Evolutionary conservation across 768 basidiomycete genomes (phyloP).

Genomic region (Melanogaster broomeanus): DNA sequence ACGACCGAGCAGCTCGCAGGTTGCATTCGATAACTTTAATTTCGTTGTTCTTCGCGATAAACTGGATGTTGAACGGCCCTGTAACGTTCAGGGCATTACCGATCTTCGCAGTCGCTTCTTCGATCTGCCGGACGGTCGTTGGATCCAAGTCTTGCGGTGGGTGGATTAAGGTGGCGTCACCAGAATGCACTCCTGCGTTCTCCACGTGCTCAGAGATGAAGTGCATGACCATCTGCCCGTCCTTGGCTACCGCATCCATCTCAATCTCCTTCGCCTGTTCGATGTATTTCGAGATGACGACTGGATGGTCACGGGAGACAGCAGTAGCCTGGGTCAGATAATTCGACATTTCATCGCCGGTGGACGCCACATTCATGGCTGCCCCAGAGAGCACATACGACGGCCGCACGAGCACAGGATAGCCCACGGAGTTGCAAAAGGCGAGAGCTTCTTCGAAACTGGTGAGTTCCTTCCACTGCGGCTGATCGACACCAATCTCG

Average conservation of each 20-base stretch:
- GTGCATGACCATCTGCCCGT: slow-evolving; percentile 99
- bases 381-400: slow-evolving; percentile 99
- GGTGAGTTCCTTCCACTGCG: slow-evolving; percentile 94
- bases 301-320: slow-evolving; percentile 94
- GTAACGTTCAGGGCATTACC: slow-evolving; percentile 97
- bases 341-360: slow-evolving; percentile 83
- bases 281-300: slow-evolving; percentile 99
- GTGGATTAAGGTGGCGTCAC: slow-evolving; percentile 96
- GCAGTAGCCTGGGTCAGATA: slow-evolving; percentile 95
- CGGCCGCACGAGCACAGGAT: slow-evolving; percentile 94
- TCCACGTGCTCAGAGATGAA: slow-evolving; percentile 99
- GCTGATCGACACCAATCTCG: slow-evolving; percentile 98
- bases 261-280: slow-evolving; percentile 99
- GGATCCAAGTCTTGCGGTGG: slow-evolving; percentile 98
- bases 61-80: slow-evolving; percentile 99
- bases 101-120: slow-evolving; percentile 96
- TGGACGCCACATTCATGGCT: slow-evolving; percentile 99
- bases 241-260: slow-evolving; percentile 98
- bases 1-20: slow-evolving; percentile 93
- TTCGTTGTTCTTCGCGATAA: slow-evolving; percentile 99
- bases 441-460: slow-evolving; percentile 82
- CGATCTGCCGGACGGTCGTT: slow-evolving; percentile 93
- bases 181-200: slow-evolving; percentile 98
- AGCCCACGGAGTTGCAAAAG: slow-evolving; percentile 93
- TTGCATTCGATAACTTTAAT: slow-evolving; percentile 99